A percentile compares a stretch with the other conserved stretches of the same genome.
These are phyloP conservation scores for Aspergillus ellipticus DNA, from an alignment of 495 filamentous ascomycete species.

Conservation along the genomic window DNA sequence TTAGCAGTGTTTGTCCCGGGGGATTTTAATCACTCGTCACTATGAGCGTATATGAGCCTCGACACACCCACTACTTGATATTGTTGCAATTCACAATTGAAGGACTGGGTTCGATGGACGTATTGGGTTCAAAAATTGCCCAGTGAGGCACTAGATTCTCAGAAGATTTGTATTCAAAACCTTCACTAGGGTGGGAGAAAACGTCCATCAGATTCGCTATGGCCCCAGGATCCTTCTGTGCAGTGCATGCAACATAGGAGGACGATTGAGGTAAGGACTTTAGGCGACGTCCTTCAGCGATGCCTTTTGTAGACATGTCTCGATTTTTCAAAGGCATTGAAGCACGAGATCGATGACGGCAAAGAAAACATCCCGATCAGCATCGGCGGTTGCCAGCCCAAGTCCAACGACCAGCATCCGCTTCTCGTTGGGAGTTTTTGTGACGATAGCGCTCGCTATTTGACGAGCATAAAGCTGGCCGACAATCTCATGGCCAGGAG, in stretches of 20 bases:
- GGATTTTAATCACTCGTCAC: conserved; percentile 11
- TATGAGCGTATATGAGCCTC: conserved; percentile 4
- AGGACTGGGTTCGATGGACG: conserved; percentile 16
- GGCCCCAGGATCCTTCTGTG: conserved; percentile 1
- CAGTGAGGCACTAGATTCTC: conserved; percentile 15
- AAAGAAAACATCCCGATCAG: conserved; percentile 71
- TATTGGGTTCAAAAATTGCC: conserved; percentile 13
- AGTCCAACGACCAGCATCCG: conserved; percentile 78
- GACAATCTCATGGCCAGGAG: conserved; percentile 71
- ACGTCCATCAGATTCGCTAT: not conserved
- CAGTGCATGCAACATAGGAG: conserved; percentile 11
- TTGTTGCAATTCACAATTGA: conserved; percentile 17
- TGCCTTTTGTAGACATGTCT: not conserved
- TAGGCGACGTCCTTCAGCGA: not conserved
- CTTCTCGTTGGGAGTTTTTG: conserved; percentile 69
- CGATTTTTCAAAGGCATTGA: conserved; percentile 51
- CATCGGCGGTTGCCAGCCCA: conserved; percentile 62
- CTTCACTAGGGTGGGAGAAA: conserved; percentile 13
- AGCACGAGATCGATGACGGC: conserved; percentile 78
- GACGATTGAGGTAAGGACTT: conserved; percentile 17
- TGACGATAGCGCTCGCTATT: conserved; percentile 73
- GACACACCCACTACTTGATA: conserved; percentile 13
- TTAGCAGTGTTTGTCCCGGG: conserved; percentile 14
- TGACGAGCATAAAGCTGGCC: conserved; percentile 87
- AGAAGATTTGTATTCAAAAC: conserved; percentile 12